Base-by-base conservation (phyloP, 2,329 filamentous ascomycete genomes). In the Diaporthe helianthi region DNA sequence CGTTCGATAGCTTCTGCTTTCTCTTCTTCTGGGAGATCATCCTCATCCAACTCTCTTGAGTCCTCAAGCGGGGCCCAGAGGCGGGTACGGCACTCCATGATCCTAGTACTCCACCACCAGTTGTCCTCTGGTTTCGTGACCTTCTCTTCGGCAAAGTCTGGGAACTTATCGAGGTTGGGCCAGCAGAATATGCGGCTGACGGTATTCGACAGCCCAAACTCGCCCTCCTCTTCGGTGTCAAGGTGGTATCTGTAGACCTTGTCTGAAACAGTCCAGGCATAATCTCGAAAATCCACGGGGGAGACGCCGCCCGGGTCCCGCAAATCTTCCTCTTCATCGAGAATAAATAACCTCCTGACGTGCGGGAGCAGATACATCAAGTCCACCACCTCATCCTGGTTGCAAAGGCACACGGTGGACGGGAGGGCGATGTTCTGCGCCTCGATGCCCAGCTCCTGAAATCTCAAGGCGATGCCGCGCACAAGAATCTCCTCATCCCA, bases 201-300 rank as follows among this genome's bases (percentile, higher is more conserved):
- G 10, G 78, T 72, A 10, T 76, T 75, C n/a, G 75, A 75, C 0
- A 75, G 29, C 0, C 75, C 76, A 7, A 71, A 60, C 9, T 74
- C 68, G 12, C 10, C 17, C 17, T 71, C 73, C 29, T 78, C 77
- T 2, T 73, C 71, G 4, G 76, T 75, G 46, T 77, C 73, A 1
- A 76, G 68, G 47, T 72, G 68, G 46, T 79, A 78, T 2, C 69
- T 73, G 15, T 78, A 75, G 4, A 76, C 71, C 2, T 73, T 69
- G 1, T 79, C 74, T 0, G 79, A 77, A 0, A 72, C 76, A 24
- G 76, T 78, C 80, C 80, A 82, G 0, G 44, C 60, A 13, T 80
- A 33, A 3, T 67, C 19, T 12, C 31, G 26, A 17, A 22, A 3
- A 22, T 47, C n/a, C 44, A 47, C 4, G n/a, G n/a, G n/a, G 44